Evolutionary conservation across 2,329 filamentous ascomycete species (phyloP).

Genomic region (Parafenestella ontariensis): DNA sequence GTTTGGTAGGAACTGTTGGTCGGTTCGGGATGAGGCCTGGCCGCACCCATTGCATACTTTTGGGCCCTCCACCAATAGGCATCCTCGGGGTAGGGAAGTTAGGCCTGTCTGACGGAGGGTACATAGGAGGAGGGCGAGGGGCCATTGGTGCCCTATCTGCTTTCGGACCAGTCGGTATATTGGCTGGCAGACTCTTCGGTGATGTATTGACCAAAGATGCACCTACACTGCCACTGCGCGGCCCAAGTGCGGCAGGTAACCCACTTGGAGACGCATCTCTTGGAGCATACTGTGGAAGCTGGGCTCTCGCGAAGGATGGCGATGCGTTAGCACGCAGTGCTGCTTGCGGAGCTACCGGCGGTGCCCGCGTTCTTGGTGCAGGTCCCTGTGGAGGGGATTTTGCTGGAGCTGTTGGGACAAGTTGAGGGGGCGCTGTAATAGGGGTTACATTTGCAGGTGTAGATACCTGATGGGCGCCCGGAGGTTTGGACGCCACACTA

Average conservation of each 20-base stretch:
- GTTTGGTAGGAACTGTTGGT: conserved; percentile 52
- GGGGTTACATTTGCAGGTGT: conserved; percentile 10
- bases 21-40: conserved; percentile 47
- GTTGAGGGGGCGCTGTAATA: conserved; percentile 6
- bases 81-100: conserved; percentile 38
- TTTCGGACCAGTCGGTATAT: conserved; percentile 52
- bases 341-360: conserved; percentile 45
- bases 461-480: conserved; percentile 11
- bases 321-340: conserved; percentile 40
- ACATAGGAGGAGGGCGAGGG: conserved; percentile 40
- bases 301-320: conserved; percentile 41
- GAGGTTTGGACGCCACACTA: conserved; percentile 21
- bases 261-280: conserved; percentile 40
- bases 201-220: conserved; percentile 41
- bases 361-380: conserved; percentile 33
- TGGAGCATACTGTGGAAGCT: conserved; percentile 30
- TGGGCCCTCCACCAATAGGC: conserved; percentile 42
- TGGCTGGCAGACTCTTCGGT: conserved; percentile 43
- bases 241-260: conserved; percentile 31
- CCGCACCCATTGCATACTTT: conserved; percentile 53
- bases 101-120: conserved; percentile 37
- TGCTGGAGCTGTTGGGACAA: conserved; percentile 14
- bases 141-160: conserved; percentile 43
- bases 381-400: conserved; percentile 42
- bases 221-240: conserved; percentile 28